Evolutionary conservation across 768 basidiomycete species (phyloP).

Genomic region (Gymnopilus dilepis): DNA sequence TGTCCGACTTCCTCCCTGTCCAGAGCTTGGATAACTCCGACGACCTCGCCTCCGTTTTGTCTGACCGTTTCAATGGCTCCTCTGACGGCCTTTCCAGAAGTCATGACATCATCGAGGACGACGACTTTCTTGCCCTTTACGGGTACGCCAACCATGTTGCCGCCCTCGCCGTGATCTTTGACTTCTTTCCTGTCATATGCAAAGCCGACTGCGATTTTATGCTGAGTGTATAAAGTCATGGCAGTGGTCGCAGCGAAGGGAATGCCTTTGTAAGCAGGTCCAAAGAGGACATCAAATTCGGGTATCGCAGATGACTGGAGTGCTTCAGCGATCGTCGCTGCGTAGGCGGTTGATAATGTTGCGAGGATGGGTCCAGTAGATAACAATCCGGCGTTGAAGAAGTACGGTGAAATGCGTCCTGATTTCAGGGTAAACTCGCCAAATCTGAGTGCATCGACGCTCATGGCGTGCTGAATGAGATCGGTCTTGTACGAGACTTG

Average conservation of each 20-base stretch:
- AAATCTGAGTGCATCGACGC: slow-evolving; percentile 81
- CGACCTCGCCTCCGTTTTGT: slow-evolving; percentile 75
- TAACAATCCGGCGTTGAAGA: slow-evolving; percentile 93
- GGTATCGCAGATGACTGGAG: slow-evolving; percentile 40
- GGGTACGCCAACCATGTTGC: slow-evolving; percentile 84
- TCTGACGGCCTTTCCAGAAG: slow-evolving; percentile 87
- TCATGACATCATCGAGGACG: slow-evolving; percentile 96
- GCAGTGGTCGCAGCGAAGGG: slow-evolving; percentile 87
- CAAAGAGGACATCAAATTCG: slow-evolving; percentile 85
- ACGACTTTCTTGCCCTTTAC: slow-evolving; percentile 84
- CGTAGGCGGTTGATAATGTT: slow-evolving; percentile 81
- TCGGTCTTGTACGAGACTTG: slow-evolving; percentile 55
- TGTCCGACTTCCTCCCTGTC: slow-evolving; percentile 87
- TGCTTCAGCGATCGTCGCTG: slow-evolving; percentile 72
- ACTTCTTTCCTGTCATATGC: slow-evolving; percentile 95
- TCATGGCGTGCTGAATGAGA: slow-evolving; percentile 72
- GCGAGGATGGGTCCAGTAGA: slow-evolving; percentile 83
- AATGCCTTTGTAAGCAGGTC: slow-evolving; percentile 98
- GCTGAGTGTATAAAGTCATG: slow-evolving; percentile 70
- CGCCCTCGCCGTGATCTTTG: slow-evolving; percentile 97
- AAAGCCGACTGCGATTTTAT: slow-evolving; percentile 72
- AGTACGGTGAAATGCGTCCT: slow-evolving; percentile 93
- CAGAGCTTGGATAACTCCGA: slow-evolving; percentile 86
- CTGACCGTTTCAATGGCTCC: slow-evolving; percentile 78
- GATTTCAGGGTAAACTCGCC: slow-evolving; percentile 95